Base-by-base conservation (phyloP, 805 yeast genomes). In the Starmerella gropengiesseri region DNA sequence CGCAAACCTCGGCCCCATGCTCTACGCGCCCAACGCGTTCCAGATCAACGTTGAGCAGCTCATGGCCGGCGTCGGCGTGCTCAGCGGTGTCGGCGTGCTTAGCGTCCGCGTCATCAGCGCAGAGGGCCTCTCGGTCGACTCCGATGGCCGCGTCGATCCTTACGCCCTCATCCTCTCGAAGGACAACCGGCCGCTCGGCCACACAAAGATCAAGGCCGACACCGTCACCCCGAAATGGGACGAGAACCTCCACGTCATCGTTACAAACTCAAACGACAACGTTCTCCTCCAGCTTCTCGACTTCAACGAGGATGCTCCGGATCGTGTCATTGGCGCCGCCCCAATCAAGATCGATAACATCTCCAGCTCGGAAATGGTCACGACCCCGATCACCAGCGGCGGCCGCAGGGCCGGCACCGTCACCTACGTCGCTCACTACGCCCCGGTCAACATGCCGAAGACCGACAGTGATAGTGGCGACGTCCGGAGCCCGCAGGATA, bases 1-100 rank as follows among this genome's bases (percentile, higher is more conserved):
- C 55, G 83, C 86, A 59, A 87, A 80, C 63, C 77, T 75, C 41
- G 97, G 97, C 8, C 91, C 96, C 23, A 74, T 91, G 67, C 58
- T 89, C 37, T 81, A 84, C 55, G 70, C 81, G 34, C 99, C 99
- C 12, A 78, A 91, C 50, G 85, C 95, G 3, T 82, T 87, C 69
- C 94, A 91, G 66, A 66, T 91, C 59, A 91, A 93, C 56, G 73
- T 91, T 35, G 94, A 93, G 58, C 95, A 86, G 64, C 66, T 91
- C 58, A 62, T 89, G 54, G 80, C 93, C 17, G 95, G 95, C 56
- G 73, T 77, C 46, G 78, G 89, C 34, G 61, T 75, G 42, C 78
- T 78, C 55, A 75, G 89, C 28, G 80, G 97, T 6, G 70, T 85
- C 53, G 99, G 99, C 64, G 82, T 91, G 25, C 64, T 91, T 49